Evolutionary conservation across 2,329 filamentous ascomycete species (phyloP), one percentile per base, ranked within the genome.

Genomic region (Hypoxylon sp.): DNA sequence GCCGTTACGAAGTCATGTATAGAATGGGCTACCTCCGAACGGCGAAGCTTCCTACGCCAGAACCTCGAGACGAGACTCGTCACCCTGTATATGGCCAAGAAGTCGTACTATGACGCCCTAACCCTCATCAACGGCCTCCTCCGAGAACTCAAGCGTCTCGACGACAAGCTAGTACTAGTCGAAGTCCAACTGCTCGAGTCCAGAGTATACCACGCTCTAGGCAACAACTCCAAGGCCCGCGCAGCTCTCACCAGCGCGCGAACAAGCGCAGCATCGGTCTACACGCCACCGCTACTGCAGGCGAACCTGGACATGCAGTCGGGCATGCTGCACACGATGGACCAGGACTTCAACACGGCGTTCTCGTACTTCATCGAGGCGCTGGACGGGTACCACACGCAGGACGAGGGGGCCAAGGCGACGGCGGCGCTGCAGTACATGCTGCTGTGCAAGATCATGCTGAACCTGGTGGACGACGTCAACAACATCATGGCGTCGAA

Each of bases 361-460:
- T 99, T 92, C 82, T 98, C 95, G 55, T 99, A 99, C 87, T 99
- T 99, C 82, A 98, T 99, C 81, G 96, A 99, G 84, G 96, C 97
- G 2, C 90, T 99, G 71, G 96, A 99, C 80, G 96, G 96, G 68
- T 99, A 98, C 82, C 94, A 96, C 83, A 91, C 91, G 51, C 94
- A 97, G 81, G 96, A 99, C 74, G 94, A 97, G 79, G 85, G 90
- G 42, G 84, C 87, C 72, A 94, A 95, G 82, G 96, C 97, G n/a
- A 97, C 95, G n/a, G 93, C 95, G 11, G 94, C 96, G 10, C 86
- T 99, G 73, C 96, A 99, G 85, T 99, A 99, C 86, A 99, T 99
- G 96, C 89, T 99, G 61, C 90, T 99, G 37, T 98, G 96, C 90
- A 99, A 99, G 86, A 96, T 99, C 81, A 99, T 99, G 97, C 88